These are phyloP conservation scores for Didymella glomerata DNA, from an alignment of 2,329 filamentous ascomycete species.

Conservation along the genomic window DNA sequence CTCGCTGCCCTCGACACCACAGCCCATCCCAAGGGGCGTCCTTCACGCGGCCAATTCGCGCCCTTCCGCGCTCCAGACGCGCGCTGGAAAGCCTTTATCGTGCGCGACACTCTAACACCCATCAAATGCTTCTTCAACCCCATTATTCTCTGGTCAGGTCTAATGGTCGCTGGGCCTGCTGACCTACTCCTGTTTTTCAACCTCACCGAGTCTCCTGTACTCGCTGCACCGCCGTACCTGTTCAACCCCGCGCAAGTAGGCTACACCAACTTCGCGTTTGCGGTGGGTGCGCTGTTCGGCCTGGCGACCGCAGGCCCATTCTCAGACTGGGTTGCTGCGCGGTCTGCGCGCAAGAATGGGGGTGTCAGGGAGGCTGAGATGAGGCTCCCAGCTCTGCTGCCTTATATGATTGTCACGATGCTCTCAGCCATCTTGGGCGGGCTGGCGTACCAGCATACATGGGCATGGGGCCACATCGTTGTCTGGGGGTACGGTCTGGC, in stretches of 20 bases:
- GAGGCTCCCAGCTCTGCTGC: constrained; percentile 57
- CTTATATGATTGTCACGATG: constrained; percentile 61
- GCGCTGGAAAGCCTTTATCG: constrained; percentile 52
- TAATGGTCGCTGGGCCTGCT: constrained; percentile 48
- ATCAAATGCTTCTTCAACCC: constrained; percentile 57
- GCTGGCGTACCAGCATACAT: constrained; percentile 58
- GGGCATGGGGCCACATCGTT: constrained; percentile 60
- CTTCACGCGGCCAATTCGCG: constrained; percentile 51
- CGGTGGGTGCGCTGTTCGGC: constrained; percentile 64
- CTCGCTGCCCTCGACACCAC: constrained; percentile 28
- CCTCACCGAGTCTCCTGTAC: constrained; percentile 60
- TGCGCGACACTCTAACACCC: constrained; percentile 53
- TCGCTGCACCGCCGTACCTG: constrained; percentile 57
- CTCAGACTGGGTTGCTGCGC: constrained; percentile 65
- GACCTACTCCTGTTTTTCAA: constrained; percentile 60
- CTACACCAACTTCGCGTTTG: constrained; percentile 58
- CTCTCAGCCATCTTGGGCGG: constrained; percentile 59
- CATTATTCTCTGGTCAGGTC: constrained; percentile 52
- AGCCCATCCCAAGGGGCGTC: constrained; percentile 47
- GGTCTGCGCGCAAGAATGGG: constrained; percentile 61
- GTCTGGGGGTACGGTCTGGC: constrained; percentile 59
- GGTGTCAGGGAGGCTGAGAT: constrained; percentile 68
- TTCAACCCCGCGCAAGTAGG: constrained; percentile 57
- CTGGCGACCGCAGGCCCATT: constrained; percentile 64
- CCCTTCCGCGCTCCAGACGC: constrained; percentile 50